Conservation (phyloP, 768 basidiomycete species). For the Termitomyces eurrhizus region DNA sequence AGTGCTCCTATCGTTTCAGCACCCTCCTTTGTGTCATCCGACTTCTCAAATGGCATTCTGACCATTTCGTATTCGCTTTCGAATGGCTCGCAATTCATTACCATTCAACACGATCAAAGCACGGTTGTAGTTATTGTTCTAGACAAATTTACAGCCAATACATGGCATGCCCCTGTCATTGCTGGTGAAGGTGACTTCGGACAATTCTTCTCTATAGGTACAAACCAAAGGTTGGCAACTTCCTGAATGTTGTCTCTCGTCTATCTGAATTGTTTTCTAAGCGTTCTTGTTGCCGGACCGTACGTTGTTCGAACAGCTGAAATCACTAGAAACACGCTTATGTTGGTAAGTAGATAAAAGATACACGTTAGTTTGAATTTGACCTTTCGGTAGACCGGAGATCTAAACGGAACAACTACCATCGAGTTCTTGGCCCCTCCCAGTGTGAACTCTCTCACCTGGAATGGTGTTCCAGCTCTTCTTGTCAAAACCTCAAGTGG, state of each 20-base stretch:
- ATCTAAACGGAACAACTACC: constrained; percentile 44
- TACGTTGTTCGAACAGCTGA: constrained; percentile 49
- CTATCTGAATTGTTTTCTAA: constrained; percentile 8
- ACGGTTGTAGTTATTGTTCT: constrained; percentile 31
- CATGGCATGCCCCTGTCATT: constrained; percentile 48
- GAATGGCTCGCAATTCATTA: constrained; percentile 30
- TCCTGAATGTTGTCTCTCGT: neutral
- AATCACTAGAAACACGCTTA: constrained; percentile 32
- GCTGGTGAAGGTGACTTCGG: constrained; percentile 31
- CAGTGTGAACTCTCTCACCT: constrained; percentile 29
- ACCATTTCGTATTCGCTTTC: constrained; percentile 33
- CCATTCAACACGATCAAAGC: constrained; percentile 24
- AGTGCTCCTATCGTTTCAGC: constrained; percentile 25
- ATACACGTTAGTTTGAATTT: neutral
- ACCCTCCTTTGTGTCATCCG: constrained; percentile 27
- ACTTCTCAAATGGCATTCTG: constrained; percentile 31
- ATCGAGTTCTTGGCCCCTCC: constrained; percentile 41
- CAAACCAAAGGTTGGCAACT: constrained; percentile 33
- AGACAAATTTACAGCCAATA: constrained; percentile 45
- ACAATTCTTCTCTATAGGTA: constrained; percentile 41
- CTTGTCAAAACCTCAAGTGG: constrained; percentile 25
- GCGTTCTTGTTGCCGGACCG: constrained; percentile 47
- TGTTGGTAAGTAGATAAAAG: constrained; percentile 23
- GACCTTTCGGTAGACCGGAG: constrained; percentile 34
- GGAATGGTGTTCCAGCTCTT: constrained; percentile 33